Conservation (phyloP, 225 moss, liverwort and hornwort species). For the Lunularia cruciata region DNA sequence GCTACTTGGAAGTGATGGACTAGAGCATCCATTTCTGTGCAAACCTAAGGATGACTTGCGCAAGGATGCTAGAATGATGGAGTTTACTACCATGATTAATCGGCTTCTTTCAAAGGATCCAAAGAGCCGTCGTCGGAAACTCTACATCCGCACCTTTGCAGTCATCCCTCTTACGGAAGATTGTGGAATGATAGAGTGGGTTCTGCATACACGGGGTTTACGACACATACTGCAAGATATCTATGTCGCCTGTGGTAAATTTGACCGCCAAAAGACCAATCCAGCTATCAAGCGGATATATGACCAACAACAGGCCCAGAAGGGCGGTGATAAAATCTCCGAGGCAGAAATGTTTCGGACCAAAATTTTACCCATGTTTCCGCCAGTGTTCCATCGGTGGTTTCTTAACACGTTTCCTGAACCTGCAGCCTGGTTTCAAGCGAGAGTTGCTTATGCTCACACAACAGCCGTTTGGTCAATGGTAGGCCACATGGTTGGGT, state of each 20-base stretch:
- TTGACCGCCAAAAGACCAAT: conserved; percentile 92
- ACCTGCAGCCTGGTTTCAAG: conserved; percentile 97
- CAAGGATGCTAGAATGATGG: conserved; percentile 99
- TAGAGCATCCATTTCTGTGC: conserved; percentile 91
- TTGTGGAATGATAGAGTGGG: conserved; percentile 99
- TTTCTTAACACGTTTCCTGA: conserved; percentile 96
- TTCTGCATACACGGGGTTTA: conserved; percentile 85
- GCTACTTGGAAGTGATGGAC: conserved; percentile 88
- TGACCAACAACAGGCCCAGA: conserved; percentile 84
- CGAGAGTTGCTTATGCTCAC: conserved; percentile 94
- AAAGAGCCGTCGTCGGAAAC: conserved; percentile 84
- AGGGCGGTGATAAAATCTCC: conserved; percentile 34
- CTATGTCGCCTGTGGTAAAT: conserved; percentile 77
- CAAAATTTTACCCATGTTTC: conserved; percentile 90
- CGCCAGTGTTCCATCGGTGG: conserved; percentile 96
- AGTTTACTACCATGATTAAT: conserved; percentile 99
- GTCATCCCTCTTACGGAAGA: conserved; percentile 97
- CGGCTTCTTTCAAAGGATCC: conserved; percentile 90
- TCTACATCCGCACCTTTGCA: conserved; percentile 95
- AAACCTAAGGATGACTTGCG: conserved; percentile 98
- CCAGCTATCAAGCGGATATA: conserved; percentile 82
- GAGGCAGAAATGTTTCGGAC: conserved; percentile 77
- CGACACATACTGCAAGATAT: conserved; percentile 96
- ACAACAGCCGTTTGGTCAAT: conserved; percentile 99
- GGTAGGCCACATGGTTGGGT: conserved; percentile 97